Conservation (phyloP, 129 eudicot genomes). For the Cynara cardunculus region DNA sequence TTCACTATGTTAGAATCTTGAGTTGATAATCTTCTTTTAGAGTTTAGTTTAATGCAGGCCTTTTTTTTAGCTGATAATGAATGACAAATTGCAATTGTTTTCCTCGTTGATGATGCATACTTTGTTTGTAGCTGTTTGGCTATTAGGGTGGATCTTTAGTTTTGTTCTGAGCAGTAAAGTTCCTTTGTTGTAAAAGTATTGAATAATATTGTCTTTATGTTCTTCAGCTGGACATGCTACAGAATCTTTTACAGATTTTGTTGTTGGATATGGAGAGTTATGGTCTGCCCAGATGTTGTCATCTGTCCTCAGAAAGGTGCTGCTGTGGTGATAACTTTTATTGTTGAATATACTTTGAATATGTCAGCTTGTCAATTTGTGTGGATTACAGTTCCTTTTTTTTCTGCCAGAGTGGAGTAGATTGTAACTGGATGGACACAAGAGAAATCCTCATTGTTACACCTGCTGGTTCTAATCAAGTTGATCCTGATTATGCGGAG, state of each 20-base stretch:
- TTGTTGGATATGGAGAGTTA: slow-evolving; percentile 96
- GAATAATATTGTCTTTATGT: slow-evolving; percentile 16
- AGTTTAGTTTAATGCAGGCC: not conserved
- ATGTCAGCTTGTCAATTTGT: not conserved
- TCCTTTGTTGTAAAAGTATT: not conserved
- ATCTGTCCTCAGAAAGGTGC: slow-evolving; percentile 73
- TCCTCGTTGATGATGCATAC: not conserved
- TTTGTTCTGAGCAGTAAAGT: not conserved
- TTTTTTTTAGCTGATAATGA: not conserved
- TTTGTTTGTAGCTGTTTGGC: not conserved
- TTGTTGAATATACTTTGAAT: not conserved
- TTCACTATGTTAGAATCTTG: not conserved
- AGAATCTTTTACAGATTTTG: slow-evolving; percentile 95
- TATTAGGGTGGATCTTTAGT: not conserved
- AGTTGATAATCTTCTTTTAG: not conserved
- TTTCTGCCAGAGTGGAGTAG: slow-evolving; percentile 60
- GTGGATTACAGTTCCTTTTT: not conserved
- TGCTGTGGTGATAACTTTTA: slow-evolving; percentile 6
- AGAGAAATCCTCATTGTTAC: slow-evolving; percentile 85
- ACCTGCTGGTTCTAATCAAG: slow-evolving; percentile 88
- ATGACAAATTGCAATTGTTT: not conserved
- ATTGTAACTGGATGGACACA: slow-evolving; percentile 96
- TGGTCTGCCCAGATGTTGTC: slow-evolving; percentile 95
- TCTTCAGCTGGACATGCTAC: slow-evolving; percentile 94
- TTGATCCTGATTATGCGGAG: slow-evolving; percentile 91